phyloP scores from a whole-genome alignment of 176 grass and related monocot species.

The Oryza coarctata region DNA sequence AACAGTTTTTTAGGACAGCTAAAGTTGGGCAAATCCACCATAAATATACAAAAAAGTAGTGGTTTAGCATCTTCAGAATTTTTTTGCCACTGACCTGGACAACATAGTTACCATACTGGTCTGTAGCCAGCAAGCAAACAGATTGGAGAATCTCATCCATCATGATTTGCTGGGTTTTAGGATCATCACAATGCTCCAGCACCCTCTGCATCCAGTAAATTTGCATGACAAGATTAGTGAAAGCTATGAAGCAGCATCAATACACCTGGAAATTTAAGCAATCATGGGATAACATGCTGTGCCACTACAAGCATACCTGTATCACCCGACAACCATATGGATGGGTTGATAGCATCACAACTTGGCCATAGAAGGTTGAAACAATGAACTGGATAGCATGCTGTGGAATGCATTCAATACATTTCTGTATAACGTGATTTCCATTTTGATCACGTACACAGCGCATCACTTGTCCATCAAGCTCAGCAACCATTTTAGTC shows the following conservation, averaged over 20 bases:
- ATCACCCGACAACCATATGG: conserved; percentile 85
- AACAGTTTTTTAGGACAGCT: background rate
- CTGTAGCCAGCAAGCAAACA: conserved; percentile 41
- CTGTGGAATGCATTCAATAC: conserved; percentile 82
- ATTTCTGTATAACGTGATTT: conserved; percentile 88
- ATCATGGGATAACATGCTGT: background rate
- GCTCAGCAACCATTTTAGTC: conserved; percentile 70
- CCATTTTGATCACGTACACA: conserved; percentile 96
- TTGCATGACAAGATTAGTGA: conserved; percentile 6
- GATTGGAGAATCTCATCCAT: conserved; percentile 50
- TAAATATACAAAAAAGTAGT: background rate
- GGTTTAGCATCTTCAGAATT: background rate
- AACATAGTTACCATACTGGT: conserved; percentile 64
- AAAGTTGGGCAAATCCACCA: background rate
- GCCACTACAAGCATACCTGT: conserved; percentile 49
- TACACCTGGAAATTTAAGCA: conserved; percentile 4
- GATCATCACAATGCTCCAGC: conserved; percentile 47
- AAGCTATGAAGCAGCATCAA: background rate
- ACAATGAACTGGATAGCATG: conserved; percentile 52
- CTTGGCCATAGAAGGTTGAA: conserved; percentile 79
- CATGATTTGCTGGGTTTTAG: conserved; percentile 43
- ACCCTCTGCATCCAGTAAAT: conserved; percentile 40
- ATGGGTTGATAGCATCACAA: conserved; percentile 78
- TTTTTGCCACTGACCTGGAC: conserved; percentile 41
- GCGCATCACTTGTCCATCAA: conserved; percentile 77